Conservation (phyloP, 75 land plant genomes). For the Cryptomeria japonica region DNA sequence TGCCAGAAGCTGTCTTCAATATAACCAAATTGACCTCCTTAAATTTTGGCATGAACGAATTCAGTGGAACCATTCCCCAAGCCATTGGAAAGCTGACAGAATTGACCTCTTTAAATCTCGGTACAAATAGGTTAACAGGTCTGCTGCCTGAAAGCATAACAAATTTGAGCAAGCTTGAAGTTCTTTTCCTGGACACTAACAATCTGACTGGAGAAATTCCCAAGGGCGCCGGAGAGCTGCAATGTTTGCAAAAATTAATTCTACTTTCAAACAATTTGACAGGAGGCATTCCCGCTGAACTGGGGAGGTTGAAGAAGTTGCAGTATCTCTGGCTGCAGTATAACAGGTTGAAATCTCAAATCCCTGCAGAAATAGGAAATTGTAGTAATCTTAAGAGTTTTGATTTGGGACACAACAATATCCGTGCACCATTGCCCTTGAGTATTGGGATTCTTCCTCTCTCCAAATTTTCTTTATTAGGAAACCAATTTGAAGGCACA, state of each 20-base stretch:
- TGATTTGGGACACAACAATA: background rate
- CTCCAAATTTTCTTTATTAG: conserved; percentile 17
- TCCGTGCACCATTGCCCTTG: background rate
- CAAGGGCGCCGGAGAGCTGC: conserved; percentile 35
- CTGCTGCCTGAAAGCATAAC: conserved; percentile 45
- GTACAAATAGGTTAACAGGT: conserved; percentile 61
- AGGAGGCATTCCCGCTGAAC: conserved; percentile 47
- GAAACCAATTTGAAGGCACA: conserved; percentile 35
- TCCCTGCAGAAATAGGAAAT: conserved; percentile 19
- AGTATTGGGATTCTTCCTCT: background rate
- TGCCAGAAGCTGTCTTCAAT: conserved; percentile 39
- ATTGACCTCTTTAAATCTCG: conserved; percentile 43
- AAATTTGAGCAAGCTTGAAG: conserved; percentile 21
- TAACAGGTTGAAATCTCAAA: conserved; percentile 33
- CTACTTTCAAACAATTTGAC: conserved; percentile 31
- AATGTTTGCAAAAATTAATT: conserved; percentile 25
- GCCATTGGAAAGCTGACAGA: conserved; percentile 30
- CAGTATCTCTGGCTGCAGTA: conserved; percentile 13
- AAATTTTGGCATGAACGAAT: conserved; percentile 47
- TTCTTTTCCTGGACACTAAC: conserved; percentile 51
- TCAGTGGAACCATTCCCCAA: conserved; percentile 60
- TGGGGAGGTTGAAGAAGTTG: conserved; percentile 20
- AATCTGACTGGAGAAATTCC: conserved; percentile 67
- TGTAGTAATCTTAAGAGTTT: background rate
- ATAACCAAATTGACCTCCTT: conserved; percentile 18